A percentile compares a stretch with the other conserved stretches of the same genome.
phyloP scores from a whole-genome alignment of 108 stramenopile species.

The Nitzschia sp. region DNA sequence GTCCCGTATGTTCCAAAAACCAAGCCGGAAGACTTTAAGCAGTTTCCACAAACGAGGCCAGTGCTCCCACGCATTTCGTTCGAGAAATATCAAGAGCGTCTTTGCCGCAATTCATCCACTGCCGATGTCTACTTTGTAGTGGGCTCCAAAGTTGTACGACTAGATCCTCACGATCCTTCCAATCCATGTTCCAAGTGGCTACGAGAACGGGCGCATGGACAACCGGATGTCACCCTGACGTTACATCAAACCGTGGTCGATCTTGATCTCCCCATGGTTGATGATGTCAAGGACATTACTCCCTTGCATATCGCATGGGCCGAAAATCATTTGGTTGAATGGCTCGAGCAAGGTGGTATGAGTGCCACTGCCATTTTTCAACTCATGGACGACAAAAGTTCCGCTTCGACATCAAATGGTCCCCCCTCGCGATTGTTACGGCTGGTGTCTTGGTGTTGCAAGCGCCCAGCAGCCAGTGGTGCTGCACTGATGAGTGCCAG shows the following conservation, averaged over 20 bases:
- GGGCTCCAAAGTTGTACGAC: slow-evolving; percentile 2
- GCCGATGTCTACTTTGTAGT: slow-evolving; percentile 28
- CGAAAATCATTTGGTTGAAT: slow-evolving; percentile 21
- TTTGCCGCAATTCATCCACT: neutral
- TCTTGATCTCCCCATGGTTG: slow-evolving; percentile 20
- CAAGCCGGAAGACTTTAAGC: slow-evolving; percentile 11
- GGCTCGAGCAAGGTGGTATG: slow-evolving; percentile 20
- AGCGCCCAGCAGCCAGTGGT: no score
- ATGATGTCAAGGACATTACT: slow-evolving; percentile 16
- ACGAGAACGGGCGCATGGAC: slow-evolving; percentile 19
- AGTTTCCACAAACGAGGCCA: slow-evolving; percentile 3
- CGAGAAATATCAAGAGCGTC: slow-evolving; percentile 11
- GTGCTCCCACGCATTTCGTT: slow-evolving; percentile 17
- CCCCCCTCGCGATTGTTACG: neutral
- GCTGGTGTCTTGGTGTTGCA: no score
- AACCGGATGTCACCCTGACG: slow-evolving; percentile 16
- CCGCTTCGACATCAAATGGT: neutral
- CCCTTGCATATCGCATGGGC: slow-evolving; percentile 30
- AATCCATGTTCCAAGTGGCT: slow-evolving; percentile 31
- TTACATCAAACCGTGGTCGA: slow-evolving; percentile 28
- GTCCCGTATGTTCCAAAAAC: slow-evolving; percentile 16
- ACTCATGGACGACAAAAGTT: neutral
- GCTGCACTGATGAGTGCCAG: neutral
- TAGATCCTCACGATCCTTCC: slow-evolving; percentile 13
- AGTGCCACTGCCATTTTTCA: slow-evolving; percentile 9